Conservation (phyloP, 2,329 filamentous ascomycete genomes). For the Aspergillus niger region DNA sequence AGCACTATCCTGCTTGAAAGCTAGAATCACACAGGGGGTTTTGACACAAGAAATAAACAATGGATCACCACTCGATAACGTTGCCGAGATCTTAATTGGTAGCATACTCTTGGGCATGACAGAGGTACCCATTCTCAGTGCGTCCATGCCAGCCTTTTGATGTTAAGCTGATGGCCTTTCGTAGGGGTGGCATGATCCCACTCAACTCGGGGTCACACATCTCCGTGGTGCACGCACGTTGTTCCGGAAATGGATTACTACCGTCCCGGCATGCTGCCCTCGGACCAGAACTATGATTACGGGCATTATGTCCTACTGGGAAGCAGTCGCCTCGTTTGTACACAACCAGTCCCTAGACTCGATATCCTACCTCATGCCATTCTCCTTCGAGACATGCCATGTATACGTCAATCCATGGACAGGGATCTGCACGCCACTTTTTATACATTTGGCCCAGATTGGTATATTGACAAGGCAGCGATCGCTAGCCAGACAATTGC, state of each 20-base stretch:
- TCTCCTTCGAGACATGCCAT: neutral
- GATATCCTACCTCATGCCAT: neutral
- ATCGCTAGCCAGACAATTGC: neutral
- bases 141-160: neutral
- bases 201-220: neutral
- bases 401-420: slow-evolving; percentile 2
- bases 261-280: neutral
- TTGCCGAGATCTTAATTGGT: neutral
- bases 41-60: neutral
- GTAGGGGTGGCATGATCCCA: neutral
- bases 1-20: slow-evolving; percentile 3
- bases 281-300: neutral
- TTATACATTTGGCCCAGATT: slow-evolving; percentile 6
- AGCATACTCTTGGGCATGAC: slow-evolving; percentile 6
- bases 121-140: neutral
- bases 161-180: neutral
- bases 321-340: slow-evolving; percentile 4
- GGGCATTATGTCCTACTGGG: slow-evolving; percentile 2
- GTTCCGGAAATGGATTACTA: neutral
- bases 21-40: neutral
- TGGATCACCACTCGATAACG: neutral
- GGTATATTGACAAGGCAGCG: slow-evolving; percentile 5
- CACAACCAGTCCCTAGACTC: neutral
- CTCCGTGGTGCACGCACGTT: neutral
- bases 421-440: slow-evolving; percentile 10